A percentile compares a stretch with the other conserved stretches of the same genome.
Evolutionary conservation across 2,329 filamentous ascomycete species (phyloP).

Genomic region (Colletotrichum viniferum): DNA sequence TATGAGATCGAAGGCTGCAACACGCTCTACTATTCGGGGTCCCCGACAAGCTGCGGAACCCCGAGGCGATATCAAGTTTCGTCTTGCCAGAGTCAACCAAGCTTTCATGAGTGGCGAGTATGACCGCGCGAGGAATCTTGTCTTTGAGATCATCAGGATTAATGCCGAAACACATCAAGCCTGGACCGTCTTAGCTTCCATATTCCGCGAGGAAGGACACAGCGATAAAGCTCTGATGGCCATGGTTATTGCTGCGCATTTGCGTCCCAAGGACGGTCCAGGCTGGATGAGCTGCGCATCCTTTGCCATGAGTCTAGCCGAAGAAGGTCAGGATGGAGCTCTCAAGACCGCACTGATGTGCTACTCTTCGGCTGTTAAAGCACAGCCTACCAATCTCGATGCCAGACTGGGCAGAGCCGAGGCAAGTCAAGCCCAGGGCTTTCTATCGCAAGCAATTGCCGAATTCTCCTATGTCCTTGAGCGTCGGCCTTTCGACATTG

Average conservation of each 20-base stretch:
- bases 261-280: constrained; percentile 63
- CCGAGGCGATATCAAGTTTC: constrained; percentile 71
- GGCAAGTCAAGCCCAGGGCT: constrained; percentile 60
- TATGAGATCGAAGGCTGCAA: constrained; percentile 19
- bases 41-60: constrained; percentile 69
- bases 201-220: constrained; percentile 65
- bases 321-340: constrained; percentile 51
- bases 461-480: constrained; percentile 63
- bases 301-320: constrained; percentile 57
- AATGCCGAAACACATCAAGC: constrained; percentile 71
- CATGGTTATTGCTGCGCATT: constrained; percentile 65
- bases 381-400: constrained; percentile 60
- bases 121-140: constrained; percentile 60
- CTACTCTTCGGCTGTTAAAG: constrained; percentile 63
- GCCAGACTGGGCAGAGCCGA: constrained; percentile 65
- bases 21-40: constrained; percentile 38
- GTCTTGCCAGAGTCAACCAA: constrained; percentile 69
- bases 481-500: constrained; percentile 56
- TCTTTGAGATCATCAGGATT: constrained; percentile 69
- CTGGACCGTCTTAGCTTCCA: constrained; percentile 65
- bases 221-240: constrained; percentile 62
- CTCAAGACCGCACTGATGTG: constrained; percentile 61
- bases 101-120: constrained; percentile 69
- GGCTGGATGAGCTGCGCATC: constrained; percentile 65
- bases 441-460: constrained; percentile 55